phyloP scores from a whole-genome alignment of 2,329 filamentous ascomycete species.

The Claviceps arundinis region DNA sequence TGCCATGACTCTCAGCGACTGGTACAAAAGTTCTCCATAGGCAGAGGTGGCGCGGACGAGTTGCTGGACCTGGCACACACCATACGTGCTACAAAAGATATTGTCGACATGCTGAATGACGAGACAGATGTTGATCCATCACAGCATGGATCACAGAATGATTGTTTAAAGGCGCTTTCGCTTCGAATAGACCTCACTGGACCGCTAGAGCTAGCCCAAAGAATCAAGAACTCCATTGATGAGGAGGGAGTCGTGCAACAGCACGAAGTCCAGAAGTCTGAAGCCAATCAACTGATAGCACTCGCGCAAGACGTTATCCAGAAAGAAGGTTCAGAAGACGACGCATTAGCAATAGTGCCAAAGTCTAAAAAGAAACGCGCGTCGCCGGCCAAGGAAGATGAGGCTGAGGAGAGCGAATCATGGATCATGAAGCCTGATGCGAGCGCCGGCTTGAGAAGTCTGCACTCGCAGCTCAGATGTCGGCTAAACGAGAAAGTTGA shows the following conservation, averaged over 20 bases:
- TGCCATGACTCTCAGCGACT: slow-evolving; percentile 81
- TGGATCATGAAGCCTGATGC: slow-evolving; percentile 59
- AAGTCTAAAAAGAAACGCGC: slow-evolving; percentile 35
- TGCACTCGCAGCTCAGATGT: slow-evolving; percentile 54
- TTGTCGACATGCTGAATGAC: slow-evolving; percentile 36
- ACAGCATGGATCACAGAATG: slow-evolving; percentile 5
- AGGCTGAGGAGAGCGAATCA: slow-evolving; percentile 43
- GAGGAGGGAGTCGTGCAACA: slow-evolving; percentile 79
- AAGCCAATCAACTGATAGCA: slow-evolving; percentile 55
- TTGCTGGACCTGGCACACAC: slow-evolving; percentile 73
- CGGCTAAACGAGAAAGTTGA: slow-evolving; percentile 46
- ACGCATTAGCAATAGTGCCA: slow-evolving; percentile 37
- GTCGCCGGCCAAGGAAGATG: slow-evolving; percentile 39
- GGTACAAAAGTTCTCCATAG: slow-evolving; percentile 86
- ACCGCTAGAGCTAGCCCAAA: slow-evolving; percentile 53
- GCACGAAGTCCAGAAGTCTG: slow-evolving; percentile 62
- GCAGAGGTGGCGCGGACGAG: slow-evolving; percentile 84
- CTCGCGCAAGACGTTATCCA: slow-evolving; percentile 60
- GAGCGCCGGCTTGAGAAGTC: slow-evolving; percentile 46
- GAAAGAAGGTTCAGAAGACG: slow-evolving; percentile 49
- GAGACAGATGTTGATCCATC: slow-evolving; percentile 8
- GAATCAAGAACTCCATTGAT: slow-evolving; percentile 71
- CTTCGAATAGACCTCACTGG: slow-evolving; percentile 51
- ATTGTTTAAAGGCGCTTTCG: slow-evolving; percentile 32
- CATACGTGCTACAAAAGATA: slow-evolving; percentile 57